A percentile compares a stretch with the other conserved stretches of the same genome.
Conservation (phyloP, 139 green algal genomes). For the Coelastrella sp. region DNA sequence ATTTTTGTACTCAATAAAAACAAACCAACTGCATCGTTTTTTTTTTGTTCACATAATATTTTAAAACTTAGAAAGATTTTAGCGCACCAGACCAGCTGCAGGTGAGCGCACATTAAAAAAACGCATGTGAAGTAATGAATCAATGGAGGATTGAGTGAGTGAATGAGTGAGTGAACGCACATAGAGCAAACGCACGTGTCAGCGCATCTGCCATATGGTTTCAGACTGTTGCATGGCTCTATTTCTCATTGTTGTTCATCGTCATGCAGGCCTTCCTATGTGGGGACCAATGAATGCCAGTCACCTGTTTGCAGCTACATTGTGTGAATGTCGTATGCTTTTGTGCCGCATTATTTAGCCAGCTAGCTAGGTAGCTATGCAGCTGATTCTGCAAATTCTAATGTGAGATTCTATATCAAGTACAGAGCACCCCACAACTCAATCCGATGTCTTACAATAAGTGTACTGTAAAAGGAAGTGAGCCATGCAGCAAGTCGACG, state of each 20-base stretch:
- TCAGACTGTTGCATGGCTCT: not conserved
- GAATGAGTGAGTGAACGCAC: too few relatives aligned
- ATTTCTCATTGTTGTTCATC: too few relatives aligned
- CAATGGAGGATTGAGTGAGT: too few relatives aligned
- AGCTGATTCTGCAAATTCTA: not conserved
- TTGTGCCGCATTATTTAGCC: not conserved
- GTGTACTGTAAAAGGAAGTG: not conserved
- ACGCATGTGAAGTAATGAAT: too few relatives aligned
- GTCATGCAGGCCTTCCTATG: too few relatives aligned
- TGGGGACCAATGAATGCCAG: too few relatives aligned
- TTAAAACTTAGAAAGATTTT: too few relatives aligned
- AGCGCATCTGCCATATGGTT: not conserved
- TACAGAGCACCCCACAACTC: not conserved
- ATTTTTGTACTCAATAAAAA: too few relatives aligned
- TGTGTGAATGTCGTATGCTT: not conserved
- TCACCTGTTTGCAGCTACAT: not conserved
- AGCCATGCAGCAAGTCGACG: not conserved
- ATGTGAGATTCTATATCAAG: not conserved
- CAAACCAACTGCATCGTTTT: too few relatives aligned
- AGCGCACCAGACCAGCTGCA: conserved; percentile 79
- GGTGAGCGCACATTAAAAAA: conserved; percentile 13
- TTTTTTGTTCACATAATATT: too few relatives aligned
- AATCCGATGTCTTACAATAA: not conserved
- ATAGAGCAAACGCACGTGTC: too few relatives aligned
- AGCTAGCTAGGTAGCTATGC: not conserved